Evolutionary conservation across 164 flowering plant genomes (phyloP).

Genomic region (Kingdonia uniflora): DNA sequence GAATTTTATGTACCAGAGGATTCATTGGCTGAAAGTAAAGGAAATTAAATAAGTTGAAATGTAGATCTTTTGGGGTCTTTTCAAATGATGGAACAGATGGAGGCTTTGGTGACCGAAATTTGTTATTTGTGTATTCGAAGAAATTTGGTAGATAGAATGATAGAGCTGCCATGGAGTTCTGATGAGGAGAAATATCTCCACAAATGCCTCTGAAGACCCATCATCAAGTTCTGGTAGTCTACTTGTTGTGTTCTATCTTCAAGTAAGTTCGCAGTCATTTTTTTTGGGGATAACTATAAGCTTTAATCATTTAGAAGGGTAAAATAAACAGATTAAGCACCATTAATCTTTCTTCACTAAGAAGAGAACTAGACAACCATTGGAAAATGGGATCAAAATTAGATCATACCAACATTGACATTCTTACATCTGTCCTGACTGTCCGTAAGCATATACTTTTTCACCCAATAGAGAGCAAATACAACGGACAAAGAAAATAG

Average conservation of each 20-base stretch:
- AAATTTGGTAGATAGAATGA: conserved; percentile 69
- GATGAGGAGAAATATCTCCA: conserved; percentile 85
- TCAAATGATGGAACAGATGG: conserved; percentile 40
- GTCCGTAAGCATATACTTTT: no score
- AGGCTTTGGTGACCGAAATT: conserved; percentile 73
- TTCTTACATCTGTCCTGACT: no score
- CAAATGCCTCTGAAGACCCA: conserved; percentile 58
- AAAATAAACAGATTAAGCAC: no score
- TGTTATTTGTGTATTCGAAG: conserved; percentile 82
- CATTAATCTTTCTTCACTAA: no score
- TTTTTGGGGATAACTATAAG: no score
- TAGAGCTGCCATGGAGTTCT: conserved; percentile 90
- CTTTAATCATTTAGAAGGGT: no score
- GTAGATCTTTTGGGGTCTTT: conserved; percentile 18
- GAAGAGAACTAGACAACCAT: no score
- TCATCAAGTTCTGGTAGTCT: conserved; percentile 63
- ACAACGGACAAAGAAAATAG: no score
- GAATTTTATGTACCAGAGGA: conserved; percentile 83
- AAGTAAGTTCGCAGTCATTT: conserved; percentile 36
- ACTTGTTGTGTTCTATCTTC: conserved; percentile 85
- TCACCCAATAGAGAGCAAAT: no score
- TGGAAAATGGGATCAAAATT: no score
- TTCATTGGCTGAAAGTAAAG: conserved; percentile 47
- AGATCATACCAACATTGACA: no score
- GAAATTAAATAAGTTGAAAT: conserved; percentile 41